These are phyloP conservation scores for Daedaleopsis sinensis DNA, from an alignment of 768 basidiomycete genomes.

Conservation along the genomic window DNA sequence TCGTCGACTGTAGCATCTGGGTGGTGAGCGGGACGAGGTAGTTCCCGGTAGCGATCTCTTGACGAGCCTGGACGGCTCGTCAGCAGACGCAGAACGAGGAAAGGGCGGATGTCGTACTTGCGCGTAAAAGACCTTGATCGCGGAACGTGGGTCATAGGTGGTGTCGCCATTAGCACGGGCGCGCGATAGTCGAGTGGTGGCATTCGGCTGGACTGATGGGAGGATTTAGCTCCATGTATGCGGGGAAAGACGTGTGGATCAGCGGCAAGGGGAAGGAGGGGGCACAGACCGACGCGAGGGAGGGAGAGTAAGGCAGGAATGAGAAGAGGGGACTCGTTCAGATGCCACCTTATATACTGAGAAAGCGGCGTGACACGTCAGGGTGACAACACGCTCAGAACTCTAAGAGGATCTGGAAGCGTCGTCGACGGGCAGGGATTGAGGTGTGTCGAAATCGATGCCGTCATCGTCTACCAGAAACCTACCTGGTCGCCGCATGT, in stretches of 20 bases:
- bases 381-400: no score
- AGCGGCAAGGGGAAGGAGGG: not conserved
- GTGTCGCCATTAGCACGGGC: constrained; percentile 42
- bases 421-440: no score
- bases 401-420: no score
- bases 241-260: not conserved
- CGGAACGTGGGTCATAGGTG: constrained; percentile 37
- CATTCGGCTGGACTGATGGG: constrained; percentile 37
- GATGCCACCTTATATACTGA: no score
- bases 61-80: constrained; percentile 30
- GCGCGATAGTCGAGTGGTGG: constrained; percentile 32
- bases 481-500: no score
- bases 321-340: no score
- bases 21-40: constrained; percentile 42
- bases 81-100: not conserved
- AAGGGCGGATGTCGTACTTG: constrained; percentile 31
- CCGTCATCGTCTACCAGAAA: no score
- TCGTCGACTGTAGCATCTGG: constrained; percentile 26
- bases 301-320: no score
- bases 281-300: no score
- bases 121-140: constrained; percentile 44
- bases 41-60: constrained; percentile 43
- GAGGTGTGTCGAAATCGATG: no score
- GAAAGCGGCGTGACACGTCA: no score
- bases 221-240: not conserved